Base-by-base conservation (phyloP, 257 asterid genomes). In the Plectranthus barbatus region DNA sequence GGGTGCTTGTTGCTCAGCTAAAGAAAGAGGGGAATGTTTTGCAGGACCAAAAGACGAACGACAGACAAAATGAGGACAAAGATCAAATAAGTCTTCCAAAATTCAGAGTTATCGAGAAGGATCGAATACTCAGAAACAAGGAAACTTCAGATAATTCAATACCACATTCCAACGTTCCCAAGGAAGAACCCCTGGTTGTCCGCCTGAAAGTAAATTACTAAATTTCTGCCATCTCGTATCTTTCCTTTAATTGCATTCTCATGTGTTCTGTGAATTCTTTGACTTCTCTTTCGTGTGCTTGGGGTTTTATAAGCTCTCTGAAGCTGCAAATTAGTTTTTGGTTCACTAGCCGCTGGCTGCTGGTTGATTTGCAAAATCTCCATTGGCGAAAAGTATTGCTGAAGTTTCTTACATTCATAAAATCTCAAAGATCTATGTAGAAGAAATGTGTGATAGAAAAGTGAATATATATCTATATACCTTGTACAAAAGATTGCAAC, bases 1-100 rank as follows among this genome's bases (percentile, higher is more conserved):
- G 98, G 98, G 97, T 91, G 74, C 85, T 88, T 47, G 89, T 91
- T 71, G 90, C 98, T 62, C 98, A 81, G 86, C 80, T 91, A 60
- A 91, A 83, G 81, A 84, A 81, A 77, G 91, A 86, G 63, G 82
- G 78, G 18, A 81, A 71, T 13, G 75, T 69, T 40, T 8, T 53
- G 6, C 82, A 70, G 40, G 89, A 79, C 18, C 61, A 61, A 45
- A 80, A 79, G 65, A 64, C 63, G 39, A 69, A 64, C 44, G 69
- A 71, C 40, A 62, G 75, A 59, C 83, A 64, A 24, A 62, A 49
- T 60, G 78, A 67, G 50, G 71, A 73, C 50, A 70, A 34, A 49
- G 83, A 79, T 14, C 68, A 44, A 59, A 70, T 56, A 36, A 75
- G 70, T 68, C 81, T 61, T 34, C 68, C 71, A 8, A 77, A 84